Base-by-base conservation (phyloP, 106 monocot genomes). In the Acorus gramineus region DNA sequence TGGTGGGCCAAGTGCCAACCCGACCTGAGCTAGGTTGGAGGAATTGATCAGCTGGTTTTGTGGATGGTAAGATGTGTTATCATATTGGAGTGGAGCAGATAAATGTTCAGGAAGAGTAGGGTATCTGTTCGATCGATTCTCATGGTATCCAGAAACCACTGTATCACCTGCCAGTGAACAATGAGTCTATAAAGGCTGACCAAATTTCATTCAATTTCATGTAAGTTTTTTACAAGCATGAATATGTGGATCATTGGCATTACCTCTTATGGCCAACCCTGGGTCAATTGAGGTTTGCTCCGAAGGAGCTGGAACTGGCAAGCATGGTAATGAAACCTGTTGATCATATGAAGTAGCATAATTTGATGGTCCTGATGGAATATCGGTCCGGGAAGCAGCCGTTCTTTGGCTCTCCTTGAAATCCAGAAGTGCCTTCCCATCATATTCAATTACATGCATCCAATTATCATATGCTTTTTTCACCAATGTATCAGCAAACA, bases 391-490 rank as follows among this genome's bases (percentile, higher is more conserved):
- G 6, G 56, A 13, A 55, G 58, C 6, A n/a, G 4, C 8, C 54
- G 11, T 2, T 53, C 3, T 60, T 46, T 6, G 42, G 10, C 60
- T 77, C 52, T 71, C 74, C 43, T 80, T 74, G 46, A 74, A 64
- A 68, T 63, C 64, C 28, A 69, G 49, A 56, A 85, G 74, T 52
- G 71, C 80, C 54, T 75, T 77, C 28, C 74, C 85, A 64, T 80
- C 85, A 72, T 85, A 85, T 64, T 85, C 80, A 50, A 85, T 50
- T 42, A 80, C 85, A 61, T 80, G 60, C 77, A 55, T 65, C 85
- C 85, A 85, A 56, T 85, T 80, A 56, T 85, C 80, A 77, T 80
- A 80, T 63, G 79, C 80, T 52, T 68, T 80, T 61, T 84, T 84
- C 45, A 84, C 77, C 46, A 85, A 64, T 42, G 67, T 53, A 68